Percentiles rank a stretch among this genome's conserved stretches.
phyloP scores from a whole-genome alignment of 1,284 basidiomycete genomes.

The Fomitopsis pinicola region DNA sequence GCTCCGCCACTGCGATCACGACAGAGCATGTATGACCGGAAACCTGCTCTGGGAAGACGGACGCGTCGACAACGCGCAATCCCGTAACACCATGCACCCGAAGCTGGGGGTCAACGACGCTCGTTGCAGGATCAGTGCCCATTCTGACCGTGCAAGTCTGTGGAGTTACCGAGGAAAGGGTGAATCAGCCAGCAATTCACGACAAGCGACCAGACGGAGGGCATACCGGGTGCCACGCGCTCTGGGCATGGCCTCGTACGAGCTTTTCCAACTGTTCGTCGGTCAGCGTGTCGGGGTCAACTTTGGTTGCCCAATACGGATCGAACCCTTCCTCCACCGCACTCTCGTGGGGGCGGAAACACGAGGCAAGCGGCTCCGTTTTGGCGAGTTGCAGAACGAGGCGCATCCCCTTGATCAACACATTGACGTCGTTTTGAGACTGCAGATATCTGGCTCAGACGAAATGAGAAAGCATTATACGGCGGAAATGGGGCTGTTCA shows the following conservation, averaged over 20 bases:
- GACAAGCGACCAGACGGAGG: too few relatives aligned
- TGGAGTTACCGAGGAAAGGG: too few relatives aligned
- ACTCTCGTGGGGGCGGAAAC: too few relatives aligned
- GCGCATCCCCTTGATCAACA: constrained; percentile 22
- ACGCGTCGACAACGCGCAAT: constrained; percentile 44
- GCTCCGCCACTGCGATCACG: constrained; percentile 30
- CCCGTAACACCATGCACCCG: constrained; percentile 40
- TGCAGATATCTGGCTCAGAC: constrained; percentile 20
- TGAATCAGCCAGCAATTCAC: constrained; percentile 6
- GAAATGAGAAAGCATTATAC: not conserved
- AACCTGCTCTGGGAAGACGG: constrained; percentile 35
- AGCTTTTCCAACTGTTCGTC: too few relatives aligned
- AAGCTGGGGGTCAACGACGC: constrained; percentile 41
- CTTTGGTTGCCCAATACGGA: too few relatives aligned
- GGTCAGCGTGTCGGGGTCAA: too few relatives aligned
- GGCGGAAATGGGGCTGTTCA: constrained; percentile 6
- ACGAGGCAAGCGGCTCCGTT: constrained; percentile 22
- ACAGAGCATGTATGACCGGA: constrained; percentile 27
- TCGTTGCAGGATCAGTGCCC: constrained; percentile 2
- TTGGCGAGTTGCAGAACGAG: constrained; percentile 17
- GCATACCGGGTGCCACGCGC: too few relatives aligned
- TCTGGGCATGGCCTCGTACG: too few relatives aligned
- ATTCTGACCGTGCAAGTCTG: constrained; percentile 11
- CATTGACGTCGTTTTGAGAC: constrained; percentile 16
- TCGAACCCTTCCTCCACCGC: too few relatives aligned